A percentile compares a stretch with the other conserved stretches of the same genome.
These are phyloP conservation scores for Furcasterigmium sp. DNA, from an alignment of 2,329 filamentous ascomycete genomes.

Conservation along the genomic window DNA sequence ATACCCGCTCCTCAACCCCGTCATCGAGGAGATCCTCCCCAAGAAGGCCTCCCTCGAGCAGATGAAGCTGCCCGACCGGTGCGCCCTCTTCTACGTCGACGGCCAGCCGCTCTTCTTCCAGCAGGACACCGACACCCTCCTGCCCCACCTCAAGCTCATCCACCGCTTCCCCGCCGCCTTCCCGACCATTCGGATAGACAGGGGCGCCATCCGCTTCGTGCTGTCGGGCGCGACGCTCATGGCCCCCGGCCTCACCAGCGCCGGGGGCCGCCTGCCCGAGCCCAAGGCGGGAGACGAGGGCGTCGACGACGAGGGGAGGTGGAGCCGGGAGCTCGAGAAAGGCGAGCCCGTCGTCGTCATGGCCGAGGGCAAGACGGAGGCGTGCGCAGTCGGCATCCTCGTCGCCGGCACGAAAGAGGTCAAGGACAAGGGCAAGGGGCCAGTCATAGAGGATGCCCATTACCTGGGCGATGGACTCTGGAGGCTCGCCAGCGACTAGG, in stretches of 20 bases:
- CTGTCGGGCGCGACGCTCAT: slow-evolving; percentile 90
- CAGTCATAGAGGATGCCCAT: slow-evolving; percentile 90
- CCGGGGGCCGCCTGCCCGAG: slow-evolving; percentile 73
- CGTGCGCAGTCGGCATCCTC: slow-evolving; percentile 80
- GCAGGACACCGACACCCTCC: slow-evolving; percentile 66
- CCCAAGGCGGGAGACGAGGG: slow-evolving; percentile 38
- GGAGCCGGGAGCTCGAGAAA: slow-evolving; percentile 65
- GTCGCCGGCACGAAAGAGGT: slow-evolving; percentile 86
- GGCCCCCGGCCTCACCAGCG: slow-evolving; percentile 85
- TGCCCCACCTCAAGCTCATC: slow-evolving; percentile 84
- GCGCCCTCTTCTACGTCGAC: slow-evolving; percentile 81
- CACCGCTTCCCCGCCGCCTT: slow-evolving; percentile 86
- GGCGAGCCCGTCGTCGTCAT: slow-evolving; percentile 83
- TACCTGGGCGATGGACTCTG: slow-evolving; percentile 92
- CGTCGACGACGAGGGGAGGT: slow-evolving; percentile 45
- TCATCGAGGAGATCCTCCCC: slow-evolving; percentile 91
- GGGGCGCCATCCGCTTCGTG: slow-evolving; percentile 95
- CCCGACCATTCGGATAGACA: slow-evolving; percentile 81
- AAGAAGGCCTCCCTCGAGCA: slow-evolving; percentile 90
- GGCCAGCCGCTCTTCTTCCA: slow-evolving; percentile 85
- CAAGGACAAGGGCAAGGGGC: slow-evolving; percentile 89
- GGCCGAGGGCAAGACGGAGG: slow-evolving; percentile 90
- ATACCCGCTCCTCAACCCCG: slow-evolving; percentile 78
- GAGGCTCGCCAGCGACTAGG: slow-evolving; percentile 56
- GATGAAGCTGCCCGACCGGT: slow-evolving; percentile 88